Evolutionary conservation across 345 rosid species (phyloP).

Genomic region (Tarenaya hassleriana): DNA sequence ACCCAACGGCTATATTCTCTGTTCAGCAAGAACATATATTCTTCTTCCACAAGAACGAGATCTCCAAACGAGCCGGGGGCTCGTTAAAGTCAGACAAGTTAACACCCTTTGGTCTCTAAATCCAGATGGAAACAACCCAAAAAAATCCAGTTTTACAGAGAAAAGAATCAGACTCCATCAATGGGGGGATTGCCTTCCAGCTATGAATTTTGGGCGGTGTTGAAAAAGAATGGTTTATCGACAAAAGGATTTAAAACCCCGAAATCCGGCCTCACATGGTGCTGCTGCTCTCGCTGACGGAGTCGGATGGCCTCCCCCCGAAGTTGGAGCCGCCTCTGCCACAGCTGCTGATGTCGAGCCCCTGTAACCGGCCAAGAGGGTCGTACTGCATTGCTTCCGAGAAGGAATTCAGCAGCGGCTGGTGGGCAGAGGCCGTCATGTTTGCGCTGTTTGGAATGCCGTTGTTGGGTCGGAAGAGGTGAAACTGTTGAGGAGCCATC

Average conservation of each 20-base stretch:
- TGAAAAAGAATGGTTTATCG: no score
- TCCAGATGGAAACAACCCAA: no score
- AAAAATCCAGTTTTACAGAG: no score
- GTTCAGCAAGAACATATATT: no score
- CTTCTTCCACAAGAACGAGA: no score
- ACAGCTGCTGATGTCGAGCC: slow-evolving; percentile 52
- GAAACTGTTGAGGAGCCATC: slow-evolving; percentile 34
- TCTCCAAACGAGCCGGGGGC: no score
- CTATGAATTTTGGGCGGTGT: no score
- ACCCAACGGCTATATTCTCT: no score
- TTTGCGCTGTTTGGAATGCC: not conserved
- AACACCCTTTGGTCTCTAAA: no score
- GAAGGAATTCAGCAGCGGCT: slow-evolving; percentile 27
- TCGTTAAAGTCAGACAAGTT: no score
- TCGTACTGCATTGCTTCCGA: slow-evolving; percentile 51
- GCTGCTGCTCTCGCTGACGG: slow-evolving; percentile 57
- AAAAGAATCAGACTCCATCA: no score
- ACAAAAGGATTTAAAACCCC: not conserved
- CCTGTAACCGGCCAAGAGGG: slow-evolving; percentile 50
- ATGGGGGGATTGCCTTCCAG: no score
- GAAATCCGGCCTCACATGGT: slow-evolving; percentile 28
- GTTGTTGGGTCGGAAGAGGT: slow-evolving; percentile 27
- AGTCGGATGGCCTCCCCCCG: slow-evolving; percentile 51
- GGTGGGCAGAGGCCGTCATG: not conserved
- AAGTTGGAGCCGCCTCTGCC: slow-evolving; percentile 36